phyloP scores from a whole-genome alignment of 768 basidiomycete species.

The Suillus fuscotomentosus region DNA sequence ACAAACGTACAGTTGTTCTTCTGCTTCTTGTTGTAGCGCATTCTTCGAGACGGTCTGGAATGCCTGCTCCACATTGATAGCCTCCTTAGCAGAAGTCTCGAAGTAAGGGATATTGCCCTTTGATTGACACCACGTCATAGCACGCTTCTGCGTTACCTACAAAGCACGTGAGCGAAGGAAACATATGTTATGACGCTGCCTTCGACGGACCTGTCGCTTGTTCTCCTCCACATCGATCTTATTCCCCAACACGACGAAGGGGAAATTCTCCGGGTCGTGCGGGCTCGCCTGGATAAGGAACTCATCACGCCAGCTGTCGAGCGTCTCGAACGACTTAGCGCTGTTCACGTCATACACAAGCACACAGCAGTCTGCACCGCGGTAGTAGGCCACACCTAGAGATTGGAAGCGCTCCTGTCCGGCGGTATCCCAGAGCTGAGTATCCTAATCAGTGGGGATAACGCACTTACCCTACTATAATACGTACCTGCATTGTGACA shows the following conservation, averaged over 20 bases:
- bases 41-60: conserved; percentile 99
- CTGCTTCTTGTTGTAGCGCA: conserved; percentile 94
- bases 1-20: conserved; percentile 81
- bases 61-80: conserved; percentile 99
- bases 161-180: conserved; percentile 1
- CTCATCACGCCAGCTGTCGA: conserved; percentile 99
- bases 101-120: conserved; percentile 99
- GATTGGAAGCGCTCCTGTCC: conserved; percentile 99
- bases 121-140: conserved; percentile 99
- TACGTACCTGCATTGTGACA: conserved; percentile 94
- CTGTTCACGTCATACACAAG: conserved; percentile 99
- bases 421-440: conserved; percentile 96
- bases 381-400: conserved; percentile 97
- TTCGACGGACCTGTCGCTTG: conserved; percentile 80
- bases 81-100: conserved; percentile 99
- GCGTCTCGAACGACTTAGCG: conserved; percentile 95
- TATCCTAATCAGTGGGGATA: conserved; percentile 5
- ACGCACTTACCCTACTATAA: not conserved
- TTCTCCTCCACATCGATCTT: conserved; percentile 99
- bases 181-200: not conserved
- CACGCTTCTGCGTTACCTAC: conserved; percentile 97
- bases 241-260: conserved; percentile 98
- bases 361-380: conserved; percentile 98
- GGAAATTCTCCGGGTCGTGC: conserved; percentile 99
- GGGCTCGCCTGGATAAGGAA: conserved; percentile 99